Evolutionary conservation across 768 basidiomycete species (phyloP), one percentile per base, ranked within the genome.

Genomic region (Amanita brunnescens): DNA sequence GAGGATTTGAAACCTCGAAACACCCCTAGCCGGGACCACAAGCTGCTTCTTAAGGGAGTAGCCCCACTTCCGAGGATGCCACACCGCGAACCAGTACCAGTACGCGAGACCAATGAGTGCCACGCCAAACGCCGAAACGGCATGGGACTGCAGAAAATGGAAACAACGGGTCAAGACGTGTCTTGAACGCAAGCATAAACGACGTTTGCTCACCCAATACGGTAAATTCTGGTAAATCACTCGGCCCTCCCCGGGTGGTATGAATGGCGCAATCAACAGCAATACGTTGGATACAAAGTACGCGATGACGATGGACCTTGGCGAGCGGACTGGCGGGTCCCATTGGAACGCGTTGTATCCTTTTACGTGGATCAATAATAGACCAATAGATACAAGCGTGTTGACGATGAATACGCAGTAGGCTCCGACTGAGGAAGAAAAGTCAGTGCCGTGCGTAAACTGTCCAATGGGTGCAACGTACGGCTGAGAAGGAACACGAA

Each of bases 401-500:
- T 86, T 83, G 58, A 85, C 73, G 18, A 85, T 59, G 1, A 78
- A 68, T 14, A 72, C 54, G 3, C 79, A 79, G 57, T 83, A 85
- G 0, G 81, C 79, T 1, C 73, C 72, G 14, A 79, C 83, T 86
- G 55, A n/a, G 32, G 34, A 12, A 4, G 8, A 16, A 30, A 10
- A 5, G 44, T 34, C 12, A 46, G 32, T 16, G 10, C n/a, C 12
- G 14, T 5, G 30, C 21, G 6, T 42, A 30, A 41, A 13, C 18
- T 18, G 8, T 30, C 20, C 47, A 14, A 12, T 9, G 41, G 18
- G 10, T 43, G 26, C 2, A 14, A 18, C 83, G 54, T 47, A 83
- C 85, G 61, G 58, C 78, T 84, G 51, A 85, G 71, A 57, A 81
- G 72, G 64, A 90, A 87, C 26, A 80, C 70, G 59, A 86, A 90